Evolutionary conservation across 306 rosid species (phyloP).

Genomic region (Malus domestica): ASM211411v1 NC_041796.1:26397001-26397500

Average conservation of each 20-base stretch:
- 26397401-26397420: conserved; percentile 26
- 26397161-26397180: background rate
- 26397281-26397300: conserved; percentile 1
- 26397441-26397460: conserved; percentile 19
- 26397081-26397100: conserved; percentile 4
- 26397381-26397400: conserved; percentile 23
- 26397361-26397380: conserved; percentile 23
- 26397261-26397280: conserved; percentile 5
- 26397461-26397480: conserved; percentile 36
- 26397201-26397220: background rate
- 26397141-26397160: too few relatives aligned
- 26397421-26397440: conserved; percentile 23
- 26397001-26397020: conserved; percentile 31
- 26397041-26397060: background rate
- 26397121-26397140: background rate
- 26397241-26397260: background rate
- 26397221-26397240: background rate
- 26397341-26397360: background rate
- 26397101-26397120: background rate
- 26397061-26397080: conserved; percentile 11
- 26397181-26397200: too few relatives aligned
- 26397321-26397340: conserved; percentile 1
- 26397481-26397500: conserved; percentile 20
- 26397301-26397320: conserved; percentile 45
- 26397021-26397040: background rate